These are phyloP conservation scores for Mucor irregularis DNA, from an alignment of 371 early-diverging fungal genomes.

Conservation along the genomic window DNA sequence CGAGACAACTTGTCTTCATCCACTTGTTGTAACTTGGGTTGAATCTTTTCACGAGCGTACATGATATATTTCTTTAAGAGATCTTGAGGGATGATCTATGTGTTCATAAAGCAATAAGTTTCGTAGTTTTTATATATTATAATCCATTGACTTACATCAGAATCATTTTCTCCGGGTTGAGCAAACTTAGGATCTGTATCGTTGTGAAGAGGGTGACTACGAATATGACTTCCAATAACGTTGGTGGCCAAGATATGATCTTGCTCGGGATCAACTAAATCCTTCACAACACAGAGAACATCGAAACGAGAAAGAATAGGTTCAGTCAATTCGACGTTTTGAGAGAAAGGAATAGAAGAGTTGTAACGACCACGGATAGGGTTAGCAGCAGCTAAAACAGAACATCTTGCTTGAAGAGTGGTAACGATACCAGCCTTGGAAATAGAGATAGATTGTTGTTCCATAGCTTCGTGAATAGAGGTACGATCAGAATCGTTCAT, in stretches of 20 bases:
- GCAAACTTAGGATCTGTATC: constrained; percentile 39
- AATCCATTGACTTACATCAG: constrained; percentile 44
- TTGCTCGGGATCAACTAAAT: constrained; percentile 83
- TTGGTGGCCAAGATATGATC: constrained; percentile 96
- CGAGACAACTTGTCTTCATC: constrained; percentile 87
- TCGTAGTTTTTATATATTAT: too few species aligned
- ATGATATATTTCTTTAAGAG: constrained; percentile 96
- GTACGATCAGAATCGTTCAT: constrained; percentile 87
- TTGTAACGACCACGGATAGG: constrained; percentile 98
- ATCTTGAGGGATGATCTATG: constrained; percentile 79
- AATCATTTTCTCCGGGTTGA: constrained; percentile 42
- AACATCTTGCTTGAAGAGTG: constrained; percentile 94
- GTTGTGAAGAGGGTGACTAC: constrained; percentile 78
- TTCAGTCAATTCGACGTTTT: constrained; percentile 99
- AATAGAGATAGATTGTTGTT: constrained; percentile 98
- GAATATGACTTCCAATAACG: constrained; percentile 92
- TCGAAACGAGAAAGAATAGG: constrained; percentile 99
- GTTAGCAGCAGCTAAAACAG: constrained; percentile 98
- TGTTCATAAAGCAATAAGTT: too few species aligned
- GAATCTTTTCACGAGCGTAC: constrained; percentile 91
- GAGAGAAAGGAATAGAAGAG: constrained; percentile 90
- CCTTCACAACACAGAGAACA: constrained; percentile 98
- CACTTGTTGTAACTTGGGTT: constrained; percentile 85
- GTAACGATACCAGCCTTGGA: constrained; percentile 98
- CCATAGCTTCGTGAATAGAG: constrained; percentile 99